Evolutionary conservation across 129 eudicot species (phyloP).

Genomic region (Artemisia tridentata): DNA sequence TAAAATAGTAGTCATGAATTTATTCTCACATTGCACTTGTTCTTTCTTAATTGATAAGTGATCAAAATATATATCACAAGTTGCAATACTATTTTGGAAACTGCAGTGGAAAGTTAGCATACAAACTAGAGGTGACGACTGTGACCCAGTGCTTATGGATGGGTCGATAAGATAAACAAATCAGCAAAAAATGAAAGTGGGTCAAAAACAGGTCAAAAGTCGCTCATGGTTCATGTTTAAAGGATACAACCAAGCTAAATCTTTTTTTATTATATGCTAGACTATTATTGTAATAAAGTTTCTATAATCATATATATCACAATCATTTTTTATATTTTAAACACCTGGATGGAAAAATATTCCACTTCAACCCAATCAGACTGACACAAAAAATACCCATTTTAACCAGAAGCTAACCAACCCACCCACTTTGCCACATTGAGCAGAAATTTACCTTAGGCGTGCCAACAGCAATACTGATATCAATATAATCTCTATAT

Average conservation of each 20-base stretch:
- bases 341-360: neutral
- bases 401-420: neutral
- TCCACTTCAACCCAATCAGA: neutral
- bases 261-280: neutral
- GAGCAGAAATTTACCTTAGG: conserved; percentile 43
- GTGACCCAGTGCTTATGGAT: neutral
- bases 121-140: neutral
- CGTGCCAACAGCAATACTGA: conserved; percentile 70
- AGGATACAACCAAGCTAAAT: neutral
- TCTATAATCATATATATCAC: neutral
- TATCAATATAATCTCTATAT: conserved; percentile 65
- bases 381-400: neutral
- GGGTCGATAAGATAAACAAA: neutral
- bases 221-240: neutral
- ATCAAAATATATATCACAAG: neutral
- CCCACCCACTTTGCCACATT: neutral
- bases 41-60: neutral
- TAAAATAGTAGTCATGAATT: neutral
- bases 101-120: neutral
- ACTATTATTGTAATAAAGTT: neutral
- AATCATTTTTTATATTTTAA: too few species aligned
- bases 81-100: neutral
- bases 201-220: neutral
- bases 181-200: neutral
- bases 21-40: neutral